Percentiles rank a stretch among this genome's conserved stretches.
These are phyloP conservation scores for Penicillium paxilli DNA, from an alignment of 495 filamentous ascomycete species.

Conservation along the genomic window DNA sequence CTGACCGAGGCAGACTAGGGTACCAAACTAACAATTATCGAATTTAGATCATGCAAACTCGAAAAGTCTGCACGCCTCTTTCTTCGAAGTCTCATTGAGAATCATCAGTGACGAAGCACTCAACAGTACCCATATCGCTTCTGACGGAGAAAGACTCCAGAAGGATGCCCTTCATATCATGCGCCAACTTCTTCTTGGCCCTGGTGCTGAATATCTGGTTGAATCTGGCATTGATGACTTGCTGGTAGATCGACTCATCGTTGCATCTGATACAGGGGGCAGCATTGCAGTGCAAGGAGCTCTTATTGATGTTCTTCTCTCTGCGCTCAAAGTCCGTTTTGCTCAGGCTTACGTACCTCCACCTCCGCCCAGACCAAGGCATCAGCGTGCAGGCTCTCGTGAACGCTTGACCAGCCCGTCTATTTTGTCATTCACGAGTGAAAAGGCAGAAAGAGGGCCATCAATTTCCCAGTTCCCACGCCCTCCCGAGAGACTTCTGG, in stretches of 20 bases:
- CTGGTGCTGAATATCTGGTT: slow-evolving; percentile 62
- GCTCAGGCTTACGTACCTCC: slow-evolving; percentile 42
- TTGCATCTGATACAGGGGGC: slow-evolving; percentile 55
- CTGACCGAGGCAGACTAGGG: neutral
- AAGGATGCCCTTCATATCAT: slow-evolving; percentile 69
- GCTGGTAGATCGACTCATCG: slow-evolving; percentile 68
- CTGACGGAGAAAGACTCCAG: slow-evolving; percentile 53
- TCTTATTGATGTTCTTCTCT: slow-evolving; percentile 72
- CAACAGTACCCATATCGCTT: slow-evolving; percentile 4
- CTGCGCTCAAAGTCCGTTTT: slow-evolving; percentile 66
- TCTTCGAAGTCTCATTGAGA: slow-evolving; percentile 37
- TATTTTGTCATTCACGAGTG: slow-evolving; percentile 48
- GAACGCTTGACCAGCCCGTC: slow-evolving; percentile 48
- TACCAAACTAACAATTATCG: slow-evolving; percentile 3
- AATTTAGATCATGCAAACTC: slow-evolving; percentile 26
- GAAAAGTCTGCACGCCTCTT: slow-evolving; percentile 39
- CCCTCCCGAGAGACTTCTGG: slow-evolving; percentile 75
- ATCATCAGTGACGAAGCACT: slow-evolving; percentile 28
- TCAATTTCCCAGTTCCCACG: slow-evolving; percentile 34
- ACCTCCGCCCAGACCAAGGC: slow-evolving; percentile 34
- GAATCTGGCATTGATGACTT: slow-evolving; percentile 69
- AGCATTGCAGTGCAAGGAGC: slow-evolving; percentile 61
- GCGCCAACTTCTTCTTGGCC: slow-evolving; percentile 73
- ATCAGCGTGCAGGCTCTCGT: slow-evolving; percentile 45
- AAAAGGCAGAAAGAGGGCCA: slow-evolving; percentile 43